A percentile compares a stretch with the other conserved stretches of the same genome.
These are phyloP conservation scores for Phialocephala subalpina DNA, from an alignment of 2,329 filamentous ascomycete genomes.

Conservation along the genomic window DNA sequence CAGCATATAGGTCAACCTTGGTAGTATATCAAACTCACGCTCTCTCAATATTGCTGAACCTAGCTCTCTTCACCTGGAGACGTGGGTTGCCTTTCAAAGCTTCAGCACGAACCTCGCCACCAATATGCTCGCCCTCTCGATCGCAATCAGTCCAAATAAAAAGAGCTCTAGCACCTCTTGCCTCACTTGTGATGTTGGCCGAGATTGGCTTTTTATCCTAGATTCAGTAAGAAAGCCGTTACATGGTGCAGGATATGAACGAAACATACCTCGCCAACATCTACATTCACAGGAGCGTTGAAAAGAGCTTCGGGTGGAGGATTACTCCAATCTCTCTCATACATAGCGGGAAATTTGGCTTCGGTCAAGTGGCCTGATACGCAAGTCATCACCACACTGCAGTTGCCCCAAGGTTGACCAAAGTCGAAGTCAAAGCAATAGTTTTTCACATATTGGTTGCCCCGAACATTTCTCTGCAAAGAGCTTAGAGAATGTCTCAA, in stretches of 20 bases:
- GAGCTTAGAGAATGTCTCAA: not conserved
- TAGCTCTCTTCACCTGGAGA: conserved; percentile 84
- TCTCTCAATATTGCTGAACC: conserved; percentile 95
- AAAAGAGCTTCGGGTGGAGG: conserved; percentile 85
- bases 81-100: conserved; percentile 76
- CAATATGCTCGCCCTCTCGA: conserved; percentile 96
- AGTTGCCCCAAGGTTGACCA: conserved; percentile 78
- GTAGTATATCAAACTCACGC: conserved; percentile 61
- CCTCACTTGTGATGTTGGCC: conserved; percentile 83
- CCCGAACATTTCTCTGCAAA: conserved; percentile 35
- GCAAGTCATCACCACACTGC: conserved; percentile 90
- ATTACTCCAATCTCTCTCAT: conserved; percentile 76
- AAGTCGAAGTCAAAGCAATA: conserved; percentile 94
- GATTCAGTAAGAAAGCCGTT: not conserved
- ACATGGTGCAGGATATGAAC: not conserved
- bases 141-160: conserved; percentile 99
- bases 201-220: conserved; percentile 86
- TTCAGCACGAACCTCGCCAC: conserved; percentile 85
- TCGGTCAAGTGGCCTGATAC: conserved; percentile 87
- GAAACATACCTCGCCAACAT: conserved; percentile 55
- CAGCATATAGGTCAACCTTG: not conserved
- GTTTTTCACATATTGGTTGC: conserved; percentile 82
- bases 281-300: conserved; percentile 76
- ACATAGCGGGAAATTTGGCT: conserved; percentile 78
- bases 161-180: conserved; percentile 73